These are phyloP conservation scores for Paspalum vaginatum DNA, from an alignment of 176 grass and related monocot genomes.

Conservation along the genomic window DNA sequence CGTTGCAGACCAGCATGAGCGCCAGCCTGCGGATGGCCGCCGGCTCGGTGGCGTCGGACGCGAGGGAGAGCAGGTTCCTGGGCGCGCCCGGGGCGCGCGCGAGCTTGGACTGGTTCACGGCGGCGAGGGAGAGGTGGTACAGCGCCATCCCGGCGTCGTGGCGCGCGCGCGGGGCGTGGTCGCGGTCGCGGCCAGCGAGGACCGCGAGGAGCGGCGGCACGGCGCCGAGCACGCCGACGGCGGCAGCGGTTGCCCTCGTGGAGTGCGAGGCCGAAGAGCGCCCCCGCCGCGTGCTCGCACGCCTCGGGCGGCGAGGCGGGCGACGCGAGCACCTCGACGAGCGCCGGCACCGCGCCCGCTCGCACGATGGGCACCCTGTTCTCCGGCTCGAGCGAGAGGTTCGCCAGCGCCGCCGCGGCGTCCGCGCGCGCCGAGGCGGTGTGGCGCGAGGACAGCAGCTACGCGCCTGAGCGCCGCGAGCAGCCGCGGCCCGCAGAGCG, in stretches of 20 bases:
- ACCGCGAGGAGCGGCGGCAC: conserved; percentile 61
- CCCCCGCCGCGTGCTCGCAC: conserved; percentile 62
- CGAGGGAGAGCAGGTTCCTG: conserved; percentile 46
- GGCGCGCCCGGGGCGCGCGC: conserved; percentile 47
- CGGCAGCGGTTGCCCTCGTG: conserved; percentile 71
- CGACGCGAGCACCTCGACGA: conserved; percentile 43
- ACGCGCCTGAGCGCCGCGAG: conserved; percentile 55
- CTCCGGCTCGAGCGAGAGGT: conserved; percentile 62
- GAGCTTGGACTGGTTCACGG: conserved; percentile 62
- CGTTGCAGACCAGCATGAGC: conserved; percentile 79
- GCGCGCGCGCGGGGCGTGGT: conserved; percentile 44
- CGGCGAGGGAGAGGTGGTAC: conserved; percentile 64
- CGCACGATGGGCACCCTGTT: conserved; percentile 64
- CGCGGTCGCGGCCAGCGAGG: conserved; percentile 25
- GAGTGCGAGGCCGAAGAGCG: conserved; percentile 68
- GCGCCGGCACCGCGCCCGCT: conserved; percentile 60
- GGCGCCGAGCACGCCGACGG: conserved; percentile 70
- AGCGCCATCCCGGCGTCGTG: conserved; percentile 66
- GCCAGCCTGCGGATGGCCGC: conserved; percentile 52
- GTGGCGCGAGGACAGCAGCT: conserved; percentile 42
- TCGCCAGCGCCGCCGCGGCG: conserved; percentile 57
- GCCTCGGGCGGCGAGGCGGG: conserved; percentile 39
- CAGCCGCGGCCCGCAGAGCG: conserved; percentile 54
- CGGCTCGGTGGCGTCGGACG: conserved; percentile 28
- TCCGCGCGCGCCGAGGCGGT: conserved; percentile 38